A percentile compares a stretch with the other conserved stretches of the same genome.
Conservation (phyloP, 495 filamentous ascomycete species). For the Penicillium cinerascens region DNA sequence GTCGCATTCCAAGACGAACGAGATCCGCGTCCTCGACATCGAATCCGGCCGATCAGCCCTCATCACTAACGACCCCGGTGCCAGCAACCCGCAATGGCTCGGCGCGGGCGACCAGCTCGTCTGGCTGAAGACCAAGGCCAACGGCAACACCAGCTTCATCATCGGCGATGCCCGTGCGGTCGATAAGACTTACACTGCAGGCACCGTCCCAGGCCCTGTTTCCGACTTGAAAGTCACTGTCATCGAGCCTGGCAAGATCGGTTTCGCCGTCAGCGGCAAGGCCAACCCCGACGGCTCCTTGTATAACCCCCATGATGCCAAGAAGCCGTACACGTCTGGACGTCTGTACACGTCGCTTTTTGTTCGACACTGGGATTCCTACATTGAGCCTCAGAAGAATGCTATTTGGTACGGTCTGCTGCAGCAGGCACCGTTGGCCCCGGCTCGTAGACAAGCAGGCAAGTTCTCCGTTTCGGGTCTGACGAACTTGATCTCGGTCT, state of each 20-base stretch:
- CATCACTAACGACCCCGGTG: slow-evolving; percentile 59
- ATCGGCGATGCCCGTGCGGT: slow-evolving; percentile 54
- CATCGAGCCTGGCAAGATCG: slow-evolving; percentile 60
- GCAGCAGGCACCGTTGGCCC: slow-evolving; percentile 41
- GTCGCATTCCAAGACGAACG: slow-evolving; percentile 66
- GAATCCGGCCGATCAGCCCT: slow-evolving; percentile 60
- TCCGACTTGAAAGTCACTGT: slow-evolving; percentile 70
- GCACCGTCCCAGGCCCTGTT: slow-evolving; percentile 61
- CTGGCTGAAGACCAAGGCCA: slow-evolving; percentile 61
- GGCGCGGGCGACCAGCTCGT: slow-evolving; percentile 59
- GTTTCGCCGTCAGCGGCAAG: slow-evolving; percentile 64
- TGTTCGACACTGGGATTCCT: slow-evolving; percentile 63
- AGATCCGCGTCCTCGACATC: slow-evolving; percentile 74
- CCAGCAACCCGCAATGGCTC: slow-evolving; percentile 75
- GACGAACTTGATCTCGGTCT: slow-evolving; percentile 47
- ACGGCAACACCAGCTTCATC: slow-evolving; percentile 64
- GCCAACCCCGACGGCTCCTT: slow-evolving; percentile 54
- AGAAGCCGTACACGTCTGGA: slow-evolving; percentile 50
- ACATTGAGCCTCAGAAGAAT: slow-evolving; percentile 59
- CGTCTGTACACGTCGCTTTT: slow-evolving; percentile 54
- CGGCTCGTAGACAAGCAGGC: slow-evolving; percentile 34
- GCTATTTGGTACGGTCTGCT: slow-evolving; percentile 71
- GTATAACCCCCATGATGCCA: slow-evolving; percentile 52
- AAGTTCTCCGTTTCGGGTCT: slow-evolving; percentile 46
- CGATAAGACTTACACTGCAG: slow-evolving; percentile 57